phyloP scores from a whole-genome alignment of 129 eudicot species.

The Tagetes erecta region DNA sequence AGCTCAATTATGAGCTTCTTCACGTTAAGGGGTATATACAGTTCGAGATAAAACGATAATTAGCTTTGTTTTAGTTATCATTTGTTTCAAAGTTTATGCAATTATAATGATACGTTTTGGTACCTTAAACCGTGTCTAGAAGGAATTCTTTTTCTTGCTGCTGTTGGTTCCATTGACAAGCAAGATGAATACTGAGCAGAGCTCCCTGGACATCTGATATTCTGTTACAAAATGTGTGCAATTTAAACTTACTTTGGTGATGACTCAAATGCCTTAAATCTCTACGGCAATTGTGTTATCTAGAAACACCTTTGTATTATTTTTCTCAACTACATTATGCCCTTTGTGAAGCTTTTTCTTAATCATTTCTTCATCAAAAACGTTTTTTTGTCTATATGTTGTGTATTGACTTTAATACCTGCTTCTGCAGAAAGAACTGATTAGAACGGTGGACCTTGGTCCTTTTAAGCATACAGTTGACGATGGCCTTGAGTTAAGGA shows the following conservation, averaged over 20 bases:
- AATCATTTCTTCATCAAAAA: background rate
- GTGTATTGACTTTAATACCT: background rate
- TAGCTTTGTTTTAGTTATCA: too few species aligned
- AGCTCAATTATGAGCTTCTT: too few species aligned
- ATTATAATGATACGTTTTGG: too few species aligned
- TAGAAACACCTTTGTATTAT: background rate
- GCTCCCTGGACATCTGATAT: too few species aligned
- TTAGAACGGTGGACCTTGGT: slow-evolving; percentile 95
- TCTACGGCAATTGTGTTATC: slow-evolving; percentile 1
- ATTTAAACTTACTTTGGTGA: background rate
- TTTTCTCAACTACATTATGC: background rate
- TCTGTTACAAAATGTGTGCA: too few species aligned
- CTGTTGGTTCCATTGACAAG: too few species aligned
- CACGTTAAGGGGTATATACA: too few species aligned
- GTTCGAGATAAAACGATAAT: too few species aligned
- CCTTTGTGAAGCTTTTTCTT: background rate
- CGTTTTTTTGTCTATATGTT: background rate
- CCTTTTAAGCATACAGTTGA: slow-evolving; percentile 99
- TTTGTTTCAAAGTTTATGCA: too few species aligned
- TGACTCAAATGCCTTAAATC: background rate
- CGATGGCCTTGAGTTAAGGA: slow-evolving; percentile 97
- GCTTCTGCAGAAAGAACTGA: slow-evolving; percentile 83
- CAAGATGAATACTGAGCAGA: too few species aligned
- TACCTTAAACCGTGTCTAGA: too few species aligned
- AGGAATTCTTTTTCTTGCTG: too few species aligned